These are phyloP conservation scores for Globisporangium orthogonon DNA, from an alignment of 352 stramenopile genomes.

Conservation along the genomic window DNA sequence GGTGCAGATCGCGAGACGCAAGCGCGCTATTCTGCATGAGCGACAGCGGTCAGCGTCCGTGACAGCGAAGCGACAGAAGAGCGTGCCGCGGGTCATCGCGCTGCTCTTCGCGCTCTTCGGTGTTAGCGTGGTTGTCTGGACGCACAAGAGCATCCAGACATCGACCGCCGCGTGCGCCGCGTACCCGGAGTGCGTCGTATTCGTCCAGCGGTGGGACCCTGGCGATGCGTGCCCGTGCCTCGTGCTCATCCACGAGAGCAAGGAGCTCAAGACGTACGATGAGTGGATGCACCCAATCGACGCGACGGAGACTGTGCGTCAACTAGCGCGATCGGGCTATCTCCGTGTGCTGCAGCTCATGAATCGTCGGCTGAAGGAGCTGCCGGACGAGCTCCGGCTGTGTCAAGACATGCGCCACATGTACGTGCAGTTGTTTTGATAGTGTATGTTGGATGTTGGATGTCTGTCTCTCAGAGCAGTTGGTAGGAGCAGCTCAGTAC, in stretches of 20 bases:
- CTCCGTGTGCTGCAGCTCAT: conserved; percentile 34
- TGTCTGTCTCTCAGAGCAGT: too few species aligned
- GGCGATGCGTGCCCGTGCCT: conserved; percentile 23
- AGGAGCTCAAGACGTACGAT: conserved; percentile 13
- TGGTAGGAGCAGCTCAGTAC: conserved; percentile 16
- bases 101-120: conserved; percentile 14
- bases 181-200: conserved; percentile 21
- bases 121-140: conserved; percentile 11
- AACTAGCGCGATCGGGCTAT: conserved; percentile 22
- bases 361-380: conserved; percentile 19
- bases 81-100: conserved; percentile 16
- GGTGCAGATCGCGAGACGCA: conserved; percentile 12
- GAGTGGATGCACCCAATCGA: conserved; percentile 21
- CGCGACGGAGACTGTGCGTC: conserved; percentile 19
- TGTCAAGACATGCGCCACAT: too few species aligned
- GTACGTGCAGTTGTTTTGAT: too few species aligned
- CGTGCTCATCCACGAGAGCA: conserved; percentile 22
- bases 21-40: too few species aligned
- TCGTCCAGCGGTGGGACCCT: conserved; percentile 11
- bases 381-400: conserved; percentile 20
- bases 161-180: conserved; percentile 10
- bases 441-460: too few species aligned
- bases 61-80: too few species aligned
- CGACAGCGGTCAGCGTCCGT: too few species aligned
- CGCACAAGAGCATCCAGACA: too few species aligned